phyloP scores from a whole-genome alignment of 768 basidiomycete genomes.

The Neoboletus magnificus region DNA sequence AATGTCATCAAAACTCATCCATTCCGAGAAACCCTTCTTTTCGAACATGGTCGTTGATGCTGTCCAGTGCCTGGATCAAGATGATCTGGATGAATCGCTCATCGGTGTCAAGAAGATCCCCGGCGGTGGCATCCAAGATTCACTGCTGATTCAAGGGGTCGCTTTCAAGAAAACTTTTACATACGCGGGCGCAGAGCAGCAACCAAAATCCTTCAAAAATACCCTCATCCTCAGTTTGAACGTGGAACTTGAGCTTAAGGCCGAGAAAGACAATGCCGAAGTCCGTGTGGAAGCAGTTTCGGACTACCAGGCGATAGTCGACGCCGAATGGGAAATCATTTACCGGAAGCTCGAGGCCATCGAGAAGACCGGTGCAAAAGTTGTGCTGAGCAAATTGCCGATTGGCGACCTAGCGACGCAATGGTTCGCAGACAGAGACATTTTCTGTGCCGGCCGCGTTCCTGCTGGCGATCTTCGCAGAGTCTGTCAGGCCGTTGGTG shows the following conservation, averaged over 20 bases:
- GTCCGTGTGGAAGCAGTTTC: conserved; percentile 95
- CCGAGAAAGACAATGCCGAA: conserved; percentile 99
- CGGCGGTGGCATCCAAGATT: conserved; percentile 97
- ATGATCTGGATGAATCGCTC: conserved; percentile 90
- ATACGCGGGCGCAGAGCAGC: conserved; percentile 98
- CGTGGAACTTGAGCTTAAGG: conserved; percentile 97
- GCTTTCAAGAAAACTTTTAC: conserved; percentile 99
- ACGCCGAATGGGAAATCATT: conserved; percentile 99
- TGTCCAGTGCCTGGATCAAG: conserved; percentile 86
- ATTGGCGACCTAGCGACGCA: conserved; percentile 99
- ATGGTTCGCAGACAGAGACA: conserved; percentile 98
- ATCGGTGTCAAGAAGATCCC: conserved; percentile 98
- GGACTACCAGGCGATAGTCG: conserved; percentile 98
- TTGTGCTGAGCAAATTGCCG: conserved; percentile 95
- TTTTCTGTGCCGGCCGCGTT: conserved; percentile 98
- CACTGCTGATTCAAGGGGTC: conserved; percentile 83
- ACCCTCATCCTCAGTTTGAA: conserved; percentile 93
- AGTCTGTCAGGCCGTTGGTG: conserved; percentile 94
- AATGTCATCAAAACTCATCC: conserved; percentile 99
- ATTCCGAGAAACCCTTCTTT: conserved; percentile 98
- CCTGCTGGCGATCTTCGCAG: conserved; percentile 85
- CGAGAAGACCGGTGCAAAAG: conserved; percentile 93
- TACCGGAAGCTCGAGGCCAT: conserved; percentile 96
- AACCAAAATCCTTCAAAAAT: conserved; percentile 87
- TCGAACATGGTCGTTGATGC: conserved; percentile 99